Evolutionary conservation across 805 yeast species (phyloP).

Genomic region (Yarrowia sp.): DNA sequence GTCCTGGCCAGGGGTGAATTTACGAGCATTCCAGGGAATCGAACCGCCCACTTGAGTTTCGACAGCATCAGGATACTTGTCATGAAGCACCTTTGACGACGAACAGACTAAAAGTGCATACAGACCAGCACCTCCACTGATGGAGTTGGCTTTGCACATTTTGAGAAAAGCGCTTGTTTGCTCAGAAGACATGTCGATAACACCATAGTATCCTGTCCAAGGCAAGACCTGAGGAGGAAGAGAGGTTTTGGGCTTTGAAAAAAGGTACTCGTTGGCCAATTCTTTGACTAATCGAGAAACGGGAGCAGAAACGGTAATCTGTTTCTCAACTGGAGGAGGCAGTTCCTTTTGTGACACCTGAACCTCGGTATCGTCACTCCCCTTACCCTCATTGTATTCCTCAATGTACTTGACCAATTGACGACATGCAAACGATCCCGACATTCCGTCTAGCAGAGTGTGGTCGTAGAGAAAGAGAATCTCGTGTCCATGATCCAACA

Average conservation of each 20-base stretch:
- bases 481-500: constrained; percentile 33
- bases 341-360: constrained; percentile 9
- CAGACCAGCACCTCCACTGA: constrained; percentile 25
- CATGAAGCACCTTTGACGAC: constrained; percentile 8
- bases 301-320: constrained; percentile 22
- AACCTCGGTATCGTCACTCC: background rate
- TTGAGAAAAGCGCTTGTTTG: constrained; percentile 8
- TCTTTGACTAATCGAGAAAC: constrained; percentile 8
- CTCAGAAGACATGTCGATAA: background rate
- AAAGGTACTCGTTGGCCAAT: constrained; percentile 21
- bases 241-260: background rate
- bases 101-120: constrained; percentile 16
- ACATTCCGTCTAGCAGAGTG: constrained; percentile 44
- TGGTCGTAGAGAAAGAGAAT: constrained; percentile 45
- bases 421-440: constrained; percentile 40
- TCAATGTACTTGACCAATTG: constrained; percentile 16
- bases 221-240: constrained; percentile 16
- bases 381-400: background rate
- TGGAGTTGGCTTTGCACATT: constrained; percentile 19
- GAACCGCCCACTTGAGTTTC: background rate
- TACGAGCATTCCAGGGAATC: constrained; percentile 20
- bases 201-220: constrained; percentile 17
- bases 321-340: constrained; percentile 13
- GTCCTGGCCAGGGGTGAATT: constrained; percentile 11
- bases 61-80: constrained; percentile 25